Evolutionary conservation across 2,329 filamentous ascomycete species (phyloP).

Genomic region (Cladosporium sp.): DNA sequence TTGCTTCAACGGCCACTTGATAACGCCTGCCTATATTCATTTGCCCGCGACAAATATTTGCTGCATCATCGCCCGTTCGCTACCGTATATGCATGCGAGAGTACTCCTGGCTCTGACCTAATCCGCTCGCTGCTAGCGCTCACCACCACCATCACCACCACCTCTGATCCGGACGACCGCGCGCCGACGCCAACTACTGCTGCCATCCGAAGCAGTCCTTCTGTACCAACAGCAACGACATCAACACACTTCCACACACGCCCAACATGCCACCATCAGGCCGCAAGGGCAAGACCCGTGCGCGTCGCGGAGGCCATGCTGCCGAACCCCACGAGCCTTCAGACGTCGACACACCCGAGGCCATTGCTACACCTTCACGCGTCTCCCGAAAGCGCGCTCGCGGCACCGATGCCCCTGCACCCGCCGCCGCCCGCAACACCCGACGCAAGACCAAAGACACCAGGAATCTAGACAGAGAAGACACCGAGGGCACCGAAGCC

Average conservation of each 20-base stretch:
- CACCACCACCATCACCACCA: neutral
- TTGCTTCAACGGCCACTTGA: slow-evolving; percentile 19
- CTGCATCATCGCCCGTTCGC: neutral
- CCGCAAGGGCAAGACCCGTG: slow-evolving; percentile 39
- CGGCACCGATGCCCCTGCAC: slow-evolving; percentile 35
- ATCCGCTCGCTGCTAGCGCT: slow-evolving; percentile 8
- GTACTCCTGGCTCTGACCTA: slow-evolving; percentile 7
- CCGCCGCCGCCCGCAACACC: slow-evolving; percentile 32
- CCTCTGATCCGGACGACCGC: neutral
- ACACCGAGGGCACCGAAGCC: slow-evolving; percentile 43
- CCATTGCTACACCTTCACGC: slow-evolving; percentile 51
- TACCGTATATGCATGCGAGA: slow-evolving; percentile 12
- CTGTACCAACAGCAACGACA: neutral
- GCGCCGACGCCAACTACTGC: slow-evolving; percentile 1
- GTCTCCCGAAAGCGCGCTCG: slow-evolving; percentile 49
- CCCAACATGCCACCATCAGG: slow-evolving; percentile 36
- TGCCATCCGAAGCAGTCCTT: neutral
- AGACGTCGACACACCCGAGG: slow-evolving; percentile 49
- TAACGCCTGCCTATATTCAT: slow-evolving; percentile 19
- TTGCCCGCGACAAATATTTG: slow-evolving; percentile 20
- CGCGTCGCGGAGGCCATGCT: slow-evolving; percentile 32
- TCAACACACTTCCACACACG: neutral
- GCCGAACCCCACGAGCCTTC: slow-evolving; percentile 36
- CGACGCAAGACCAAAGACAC: slow-evolving; percentile 40
- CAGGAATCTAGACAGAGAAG: slow-evolving; percentile 35